Evolutionary conservation across 2,329 filamentous ascomycete genomes (phyloP), one percentile per base, ranked within the genome.

Genomic region (Mycosphaerella sp.): DNA sequence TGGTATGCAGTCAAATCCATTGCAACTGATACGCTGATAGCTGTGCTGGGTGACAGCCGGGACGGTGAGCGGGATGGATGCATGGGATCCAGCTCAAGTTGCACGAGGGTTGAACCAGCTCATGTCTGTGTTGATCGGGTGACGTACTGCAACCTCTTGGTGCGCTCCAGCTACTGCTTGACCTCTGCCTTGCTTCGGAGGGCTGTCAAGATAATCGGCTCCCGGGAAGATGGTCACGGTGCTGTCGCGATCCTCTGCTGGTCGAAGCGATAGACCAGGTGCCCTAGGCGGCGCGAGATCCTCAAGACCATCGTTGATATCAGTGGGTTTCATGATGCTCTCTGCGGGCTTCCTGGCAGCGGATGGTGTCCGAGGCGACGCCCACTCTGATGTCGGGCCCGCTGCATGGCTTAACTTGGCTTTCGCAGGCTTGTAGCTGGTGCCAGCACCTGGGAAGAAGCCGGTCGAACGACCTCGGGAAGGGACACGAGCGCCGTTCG

Each of bases 101-200:
- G 40, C 59, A 49, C 61, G 62, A 26, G 90, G 76, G 65, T 90
- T 89, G 59, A 91, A 72, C 87, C 87, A 91, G 71, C 85, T 88
- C 84, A 90, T 87, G 68, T 90, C 87, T 34, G 53, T 60, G 40
- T 60, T 59, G 45, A 47, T 45, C 2, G 62, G 45, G 48, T 59
- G 54, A 45, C 79, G 74, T 44, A 6, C 6, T 38, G 26, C 26
- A 29, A 29, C 26, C 26, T 40, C 45, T 44, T 41, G 11, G n/a
- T 54, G 53, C 38, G 53, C 57, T 41, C 53, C 58, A 23, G 53
- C 42, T 31, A 42, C 48, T 14, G 45, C 79, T 77, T 48, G 69
- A 71, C 43, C 65, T 74, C 78, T 59, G 26, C 58, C 57, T 26
- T 62, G 57, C 11, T 61, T 57, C 21, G 61, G 60, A n/a, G 58